Base-by-base conservation (phyloP, 1,284 basidiomycete genomes). In the Melampsora occidentalis region DNA sequence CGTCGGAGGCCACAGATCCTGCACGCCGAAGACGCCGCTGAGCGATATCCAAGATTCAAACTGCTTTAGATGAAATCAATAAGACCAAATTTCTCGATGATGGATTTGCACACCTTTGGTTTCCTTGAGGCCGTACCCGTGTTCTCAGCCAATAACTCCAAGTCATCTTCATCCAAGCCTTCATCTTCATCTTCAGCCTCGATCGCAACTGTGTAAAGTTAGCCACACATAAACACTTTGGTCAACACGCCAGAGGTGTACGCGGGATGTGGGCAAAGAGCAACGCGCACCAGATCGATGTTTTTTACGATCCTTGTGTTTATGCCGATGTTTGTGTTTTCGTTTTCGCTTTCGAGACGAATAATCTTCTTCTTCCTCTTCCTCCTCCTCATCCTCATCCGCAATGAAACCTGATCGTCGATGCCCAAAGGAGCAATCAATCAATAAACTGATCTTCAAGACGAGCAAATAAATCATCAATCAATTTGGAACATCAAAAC, bases 71-170 rank as follows among this genome's bases (percentile, higher is more conserved):
- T 14, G 51, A 61, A 0, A 48, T 59, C 28, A 48, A 22, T 18
- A 2, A 16, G 33, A 49, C 59, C 39, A 61, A 69, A 28, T 51
- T 25, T 25, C 33, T 18, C 31, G 16, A 67, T 16, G 28, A 64
- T 20, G 20, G 18, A 59, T 53, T 35, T 12, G 42, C 39, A 14
- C 25, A 57, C 73, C 80, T 80, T 78, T 76, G 79, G 79, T 76
- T 80, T 69, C 69, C 81, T 78, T 7, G 82, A 78, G 62, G 79
- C 76, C 25, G 88, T 87, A 10, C 96, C 94, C 3, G 93, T 94
- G 81, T 98, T 99, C 86, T 99, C 97, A 81, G 93, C 92, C 28
- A 99, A 83, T 10, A 99, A 87, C 71, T 96, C 95, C 71, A 99
- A 84, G 82, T 99, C 97, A 81, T 99, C 97, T 72, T 98, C 96